Evolutionary conservation across 2,329 filamentous ascomycete genomes (phyloP).

Genomic region (Fusarium newnesense): DNA sequence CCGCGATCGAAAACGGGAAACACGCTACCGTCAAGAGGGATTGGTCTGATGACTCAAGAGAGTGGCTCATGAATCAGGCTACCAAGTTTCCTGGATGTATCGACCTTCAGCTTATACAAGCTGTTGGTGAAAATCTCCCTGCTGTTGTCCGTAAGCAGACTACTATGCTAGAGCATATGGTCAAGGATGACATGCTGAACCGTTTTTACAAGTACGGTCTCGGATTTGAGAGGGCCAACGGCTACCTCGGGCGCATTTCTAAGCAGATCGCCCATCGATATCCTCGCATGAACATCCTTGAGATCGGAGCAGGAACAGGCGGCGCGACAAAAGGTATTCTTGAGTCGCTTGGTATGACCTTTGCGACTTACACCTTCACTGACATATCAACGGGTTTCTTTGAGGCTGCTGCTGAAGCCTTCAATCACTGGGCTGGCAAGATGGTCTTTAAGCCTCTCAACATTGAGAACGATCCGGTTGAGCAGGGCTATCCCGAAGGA

Average conservation of each 20-base stretch:
- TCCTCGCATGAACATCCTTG: slow-evolving; percentile 10
- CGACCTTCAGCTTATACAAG: slow-evolving; percentile 42
- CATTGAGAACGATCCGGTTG: background rate
- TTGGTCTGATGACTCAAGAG: background rate
- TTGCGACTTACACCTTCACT: slow-evolving; percentile 10
- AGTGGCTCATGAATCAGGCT: background rate
- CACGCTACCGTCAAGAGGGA: background rate
- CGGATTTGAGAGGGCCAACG: slow-evolving; percentile 4
- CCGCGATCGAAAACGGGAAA: background rate
- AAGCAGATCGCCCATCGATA: slow-evolving; percentile 8
- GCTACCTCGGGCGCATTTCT: slow-evolving; percentile 28
- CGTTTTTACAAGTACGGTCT: slow-evolving; percentile 45
- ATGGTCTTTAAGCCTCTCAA: slow-evolving; percentile 19
- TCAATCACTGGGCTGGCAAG: background rate
- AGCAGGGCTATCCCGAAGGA: slow-evolving; percentile 45
- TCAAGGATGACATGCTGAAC: slow-evolving; percentile 48
- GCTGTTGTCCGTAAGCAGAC: slow-evolving; percentile 47
- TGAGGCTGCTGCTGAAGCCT: slow-evolving; percentile 1
- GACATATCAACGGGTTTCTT: slow-evolving; percentile 29
- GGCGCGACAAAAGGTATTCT: slow-evolving; percentile 14
- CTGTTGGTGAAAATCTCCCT: slow-evolving; percentile 49
- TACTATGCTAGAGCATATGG: slow-evolving; percentile 52
- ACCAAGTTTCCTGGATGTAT: background rate
- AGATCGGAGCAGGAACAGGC: slow-evolving; percentile 25
- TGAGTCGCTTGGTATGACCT: background rate